Base-by-base conservation (phyloP, 2,329 filamentous ascomycete species). In the Hortaea sp. region DNA sequence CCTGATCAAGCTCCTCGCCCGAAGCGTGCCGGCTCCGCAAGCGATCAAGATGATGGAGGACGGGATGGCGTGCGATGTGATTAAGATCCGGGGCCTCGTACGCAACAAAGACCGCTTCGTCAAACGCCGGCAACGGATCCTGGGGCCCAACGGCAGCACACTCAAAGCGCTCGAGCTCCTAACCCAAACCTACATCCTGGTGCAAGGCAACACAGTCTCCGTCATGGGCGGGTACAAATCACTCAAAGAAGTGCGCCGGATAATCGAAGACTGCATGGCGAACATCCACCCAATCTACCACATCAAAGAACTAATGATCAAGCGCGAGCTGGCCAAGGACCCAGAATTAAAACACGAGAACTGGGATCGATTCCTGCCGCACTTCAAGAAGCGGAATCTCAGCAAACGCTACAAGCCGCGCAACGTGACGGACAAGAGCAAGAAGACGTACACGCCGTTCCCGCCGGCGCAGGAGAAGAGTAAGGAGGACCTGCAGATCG, bases 401-500 rank as follows among this genome's bases (percentile, higher is more conserved):
- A 88, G 80, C 71, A 89, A 88, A 72, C 78, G 92, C 55, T 79
- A 80, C 56, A 80, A 82, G 57, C 94, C 92, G 0, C 79, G 79
- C 74, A 88, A 86, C 61, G 82, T 98, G 63, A 88, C 79, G 45
- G 89, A 98, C 74, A 98, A 98, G 77, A 69, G 74, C 63, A 94
- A 90, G 78, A 97, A 95, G 40, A 69, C 75, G 9, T 98, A 95
- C 74, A 98, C 94, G 54, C 90, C 92, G 7, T 98, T 98, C 81
- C 92, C 92, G 42, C 92, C 92, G 5, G 79, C 88, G 39, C 88
- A 89, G 55, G 90, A 98, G 76, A 95, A 95, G 85, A 95, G 89
- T 79, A 98, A 97, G 79, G 79, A 98, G 58, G 92, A 98, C 69
- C 70, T 88, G 68, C 90, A 98, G 76, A 95, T 98, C 72, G 92